Base-by-base conservation (phyloP, 331 rosid genomes). In the Pyrus hybrid region DNA sequence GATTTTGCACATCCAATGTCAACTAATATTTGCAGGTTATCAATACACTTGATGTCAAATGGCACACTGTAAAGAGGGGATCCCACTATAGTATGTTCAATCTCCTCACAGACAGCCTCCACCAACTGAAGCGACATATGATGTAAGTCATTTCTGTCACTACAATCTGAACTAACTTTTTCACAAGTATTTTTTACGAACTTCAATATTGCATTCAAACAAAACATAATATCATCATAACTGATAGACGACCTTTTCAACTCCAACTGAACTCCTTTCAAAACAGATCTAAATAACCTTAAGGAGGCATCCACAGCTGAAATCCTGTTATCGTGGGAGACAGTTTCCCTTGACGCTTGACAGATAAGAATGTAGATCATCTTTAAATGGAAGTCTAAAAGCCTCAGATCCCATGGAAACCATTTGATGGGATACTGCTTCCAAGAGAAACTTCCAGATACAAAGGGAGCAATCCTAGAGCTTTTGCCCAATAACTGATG, bases 61-160 rank as follows among this genome's bases (percentile, higher is more conserved):
- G 90, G 77, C 74, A 91, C 75, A 80, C 83, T 89, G 84, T 90
- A 85, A 75, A 90, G 85, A 82, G 97, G 93, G 83, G 96, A 93
- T 78, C 83, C 91, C 81, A 93, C 71, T 78, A 90, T 78, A 64
- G 92, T 81, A 77, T 84, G 85, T 67, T 85, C 90, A 82, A 93
- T 80, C 83, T 85, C 94, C 85, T 86, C 81, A 25, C 84, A 74
- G 75, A 83, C 77, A 74, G 91, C 87, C 79, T 86, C 88, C 77
- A 91, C 78, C 73, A 82, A 85, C 80, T 54, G 80, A 64, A 93
- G 75, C 78, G 76, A 74, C 47, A 71, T 65, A 68, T 60, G 77
- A 73, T 60, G 73, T 68, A 87, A 69, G 47, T 85, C 87, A 73
- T 62, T 74, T 82, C 79, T 86, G 73, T 77, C 85, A 76, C 78